These are phyloP conservation scores for Aspergillus arachidicola DNA, from an alignment of 2,329 filamentous ascomycete genomes.

Conservation along the genomic window DNA sequence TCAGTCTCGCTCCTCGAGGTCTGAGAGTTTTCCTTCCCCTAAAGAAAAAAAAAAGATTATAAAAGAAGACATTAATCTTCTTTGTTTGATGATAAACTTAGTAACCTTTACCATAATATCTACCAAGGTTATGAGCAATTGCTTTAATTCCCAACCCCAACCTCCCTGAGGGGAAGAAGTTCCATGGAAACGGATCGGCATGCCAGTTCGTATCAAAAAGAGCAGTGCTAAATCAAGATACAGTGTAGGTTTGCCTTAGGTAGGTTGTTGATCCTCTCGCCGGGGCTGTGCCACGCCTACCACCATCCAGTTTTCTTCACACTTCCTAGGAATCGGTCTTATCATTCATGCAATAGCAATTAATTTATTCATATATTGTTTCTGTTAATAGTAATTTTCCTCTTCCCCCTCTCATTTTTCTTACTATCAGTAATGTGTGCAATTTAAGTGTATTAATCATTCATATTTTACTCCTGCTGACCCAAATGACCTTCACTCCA, in stretches of 20 bases:
- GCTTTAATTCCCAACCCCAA: background rate
- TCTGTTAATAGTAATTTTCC: background rate
- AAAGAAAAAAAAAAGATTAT: background rate
- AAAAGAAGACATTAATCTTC: background rate
- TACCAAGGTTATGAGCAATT: background rate
- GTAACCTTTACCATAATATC: background rate
- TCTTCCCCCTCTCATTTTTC: background rate
- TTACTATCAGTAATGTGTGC: background rate
- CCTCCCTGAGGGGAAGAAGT: background rate
- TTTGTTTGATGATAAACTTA: background rate
- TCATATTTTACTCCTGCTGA: background rate
- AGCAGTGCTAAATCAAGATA: background rate
- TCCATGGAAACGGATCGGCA: background rate
- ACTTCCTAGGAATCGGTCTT: background rate
- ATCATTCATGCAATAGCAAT: background rate
- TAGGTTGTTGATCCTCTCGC: conserved; percentile 2
- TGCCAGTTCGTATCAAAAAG: background rate
- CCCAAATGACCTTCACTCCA: background rate
- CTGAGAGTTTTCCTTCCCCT: background rate
- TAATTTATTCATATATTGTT: background rate
- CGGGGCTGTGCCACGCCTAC: background rate
- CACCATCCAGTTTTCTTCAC: background rate
- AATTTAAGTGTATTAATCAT: background rate
- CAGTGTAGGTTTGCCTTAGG: background rate
- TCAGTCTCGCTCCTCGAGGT: background rate